These are phyloP conservation scores for Hirsutella minnesotensis DNA, from an alignment of 2,329 filamentous ascomycete species.

Conservation along the genomic window DNA sequence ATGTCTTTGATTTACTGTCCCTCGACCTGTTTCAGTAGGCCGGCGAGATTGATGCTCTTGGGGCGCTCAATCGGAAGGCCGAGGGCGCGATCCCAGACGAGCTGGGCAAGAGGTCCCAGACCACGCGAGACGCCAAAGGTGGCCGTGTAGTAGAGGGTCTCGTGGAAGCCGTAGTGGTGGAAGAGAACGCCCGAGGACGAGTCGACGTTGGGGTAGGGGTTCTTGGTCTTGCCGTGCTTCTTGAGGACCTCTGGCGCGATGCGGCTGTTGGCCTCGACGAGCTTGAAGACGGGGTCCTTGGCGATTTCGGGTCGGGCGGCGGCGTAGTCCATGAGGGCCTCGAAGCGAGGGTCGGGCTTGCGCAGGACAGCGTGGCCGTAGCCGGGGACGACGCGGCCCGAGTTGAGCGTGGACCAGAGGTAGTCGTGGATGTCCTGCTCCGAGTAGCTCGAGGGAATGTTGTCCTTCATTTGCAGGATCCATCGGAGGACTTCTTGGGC, in stretches of 20 bases:
- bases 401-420: constrained; percentile 87
- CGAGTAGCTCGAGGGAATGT: constrained; percentile 66
- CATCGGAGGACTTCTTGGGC: constrained; percentile 95
- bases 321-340: constrained; percentile 94
- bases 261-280: constrained; percentile 86
- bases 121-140: constrained; percentile 59
- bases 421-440: constrained; percentile 79
- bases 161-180: constrained; percentile 95
- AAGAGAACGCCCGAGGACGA: constrained; percentile 88
- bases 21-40: constrained; percentile 60
- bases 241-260: constrained; percentile 83
- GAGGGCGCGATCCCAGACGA: constrained; percentile 91
- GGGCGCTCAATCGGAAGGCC: constrained; percentile 93
- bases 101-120: constrained; percentile 80
- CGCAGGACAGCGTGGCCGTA: constrained; percentile 94
- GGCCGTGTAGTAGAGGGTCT: constrained; percentile 87
- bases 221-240: constrained; percentile 97
- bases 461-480: constrained; percentile 90
- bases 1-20: constrained; percentile 16
- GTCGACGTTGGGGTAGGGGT: constrained; percentile 96
- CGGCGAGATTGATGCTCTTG: constrained; percentile 92
- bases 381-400: constrained; percentile 84
- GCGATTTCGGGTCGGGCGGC: constrained; percentile 74
- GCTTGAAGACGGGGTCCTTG: constrained; percentile 78
- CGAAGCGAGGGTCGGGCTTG: constrained; percentile 93